Evolutionary conservation across 2,329 filamentous ascomycete genomes (phyloP).

Genomic region (Colletotrichum spinosum): DNA sequence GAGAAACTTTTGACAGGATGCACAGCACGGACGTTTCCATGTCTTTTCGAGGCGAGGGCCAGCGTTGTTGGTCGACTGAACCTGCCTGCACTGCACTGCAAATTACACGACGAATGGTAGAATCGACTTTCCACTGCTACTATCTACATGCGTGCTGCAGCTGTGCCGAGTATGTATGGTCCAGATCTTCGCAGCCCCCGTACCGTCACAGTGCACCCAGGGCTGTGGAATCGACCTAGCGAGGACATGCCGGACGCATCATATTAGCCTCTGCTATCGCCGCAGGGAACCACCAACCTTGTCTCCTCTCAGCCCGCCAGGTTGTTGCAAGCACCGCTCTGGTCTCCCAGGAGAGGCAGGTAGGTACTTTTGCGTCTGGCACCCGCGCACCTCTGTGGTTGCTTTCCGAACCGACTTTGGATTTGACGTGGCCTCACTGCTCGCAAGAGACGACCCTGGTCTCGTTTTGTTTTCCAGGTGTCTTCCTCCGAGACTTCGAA

Average conservation of each 20-base stretch:
- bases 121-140: constrained; percentile 14
- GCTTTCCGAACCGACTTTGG: constrained; percentile 6
- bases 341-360: constrained; percentile 29
- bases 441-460: constrained; percentile 3
- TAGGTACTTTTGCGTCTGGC: constrained; percentile 34
- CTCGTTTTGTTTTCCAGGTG: neutral
- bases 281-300: constrained; percentile 34
- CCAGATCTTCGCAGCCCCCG: constrained; percentile 34
- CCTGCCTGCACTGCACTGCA: constrained; percentile 21
- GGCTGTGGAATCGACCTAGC: constrained; percentile 38
- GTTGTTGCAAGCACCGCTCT: constrained; percentile 29
- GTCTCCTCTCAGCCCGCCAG: constrained; percentile 18
- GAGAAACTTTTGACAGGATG: too few relatives aligned
- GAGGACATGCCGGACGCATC: constrained; percentile 39
- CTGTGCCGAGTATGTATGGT: constrained; percentile 30
- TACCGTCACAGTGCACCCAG: constrained; percentile 37
- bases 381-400: constrained; percentile 20
- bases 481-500: too few relatives aligned
- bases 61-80: neutral
- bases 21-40: too few relatives aligned
- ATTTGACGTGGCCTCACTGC: constrained; percentile 14
- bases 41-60: too few relatives aligned
- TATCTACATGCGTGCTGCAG: constrained; percentile 20
- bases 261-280: constrained; percentile 38
- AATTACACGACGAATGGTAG: constrained; percentile 9